phyloP scores from a whole-genome alignment of 306 rosid genomes.

The Corylus heterophylla region DNA sequence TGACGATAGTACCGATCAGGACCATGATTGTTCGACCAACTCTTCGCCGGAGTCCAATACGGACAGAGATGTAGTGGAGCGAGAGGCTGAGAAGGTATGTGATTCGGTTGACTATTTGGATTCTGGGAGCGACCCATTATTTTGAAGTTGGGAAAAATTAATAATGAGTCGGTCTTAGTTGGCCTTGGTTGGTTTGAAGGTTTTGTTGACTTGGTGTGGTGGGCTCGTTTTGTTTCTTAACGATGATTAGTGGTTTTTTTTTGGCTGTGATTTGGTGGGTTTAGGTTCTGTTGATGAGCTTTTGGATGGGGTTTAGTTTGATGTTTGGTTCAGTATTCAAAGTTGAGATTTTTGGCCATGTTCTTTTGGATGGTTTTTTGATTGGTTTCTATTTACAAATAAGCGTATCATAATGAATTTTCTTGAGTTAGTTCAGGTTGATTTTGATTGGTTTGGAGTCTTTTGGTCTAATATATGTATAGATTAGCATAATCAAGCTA shows the following conservation, averaged over 20 bases:
- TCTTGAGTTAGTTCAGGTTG: neutral
- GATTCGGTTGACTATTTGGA: neutral
- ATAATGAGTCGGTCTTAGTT: constrained; percentile 18
- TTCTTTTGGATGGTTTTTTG: neutral
- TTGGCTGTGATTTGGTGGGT: neutral
- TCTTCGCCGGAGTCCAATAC: constrained; percentile 32
- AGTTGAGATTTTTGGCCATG: neutral
- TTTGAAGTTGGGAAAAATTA: neutral
- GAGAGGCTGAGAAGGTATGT: constrained; percentile 35
- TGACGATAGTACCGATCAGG: constrained; percentile 24
- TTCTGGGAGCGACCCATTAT: constrained; percentile 17
- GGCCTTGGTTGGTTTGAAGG: neutral
- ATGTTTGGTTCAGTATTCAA: constrained; percentile 2
- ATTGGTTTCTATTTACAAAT: neutral
- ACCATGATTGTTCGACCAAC: constrained; percentile 30
- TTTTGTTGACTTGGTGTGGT: constrained; percentile 27
- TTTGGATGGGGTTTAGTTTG: neutral
- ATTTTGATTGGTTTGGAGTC: constrained; percentile 13
- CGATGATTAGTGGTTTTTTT: neutral
- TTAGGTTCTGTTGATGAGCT: neutral
- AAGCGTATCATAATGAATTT: neutral
- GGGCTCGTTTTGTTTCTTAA: constrained; percentile 11
- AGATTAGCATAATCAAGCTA: constrained; percentile 2
- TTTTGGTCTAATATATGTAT: neutral
- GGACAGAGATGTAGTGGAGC: constrained; percentile 32